Evolutionary conservation across 208 protist species (phyloP), one percentile per base, ranked within the genome.

Genomic region (Leishmania lainsoni): DNA sequence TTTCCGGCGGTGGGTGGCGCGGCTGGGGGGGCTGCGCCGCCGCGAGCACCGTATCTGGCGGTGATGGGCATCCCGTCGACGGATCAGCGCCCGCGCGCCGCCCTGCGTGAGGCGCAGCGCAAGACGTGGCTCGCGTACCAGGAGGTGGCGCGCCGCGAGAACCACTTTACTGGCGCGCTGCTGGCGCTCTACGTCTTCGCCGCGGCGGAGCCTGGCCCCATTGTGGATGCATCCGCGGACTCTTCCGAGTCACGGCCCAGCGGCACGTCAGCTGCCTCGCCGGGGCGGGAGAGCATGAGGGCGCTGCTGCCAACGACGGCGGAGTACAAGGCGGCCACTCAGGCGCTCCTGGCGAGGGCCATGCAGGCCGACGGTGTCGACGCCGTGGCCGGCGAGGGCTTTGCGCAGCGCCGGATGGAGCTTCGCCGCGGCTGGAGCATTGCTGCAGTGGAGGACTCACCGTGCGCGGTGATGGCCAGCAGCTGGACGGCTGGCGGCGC

Each of bases 121-220:
- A n/a, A 3, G 29, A 91, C 86, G 73, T 91, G 90, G 82, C 80
- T 88, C 81, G 49, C 74, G 22, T 91, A 85, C 80, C 39, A 58
- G 32, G 86, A 86, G 42, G 87, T 91, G 10, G 86, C 87, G 32
- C 84, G 75, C 42, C 48, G n/a, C 1, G 76, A 66, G 29, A 90
- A 92, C 76, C 66, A 79, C 35, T 92, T 87, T 52, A 20, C 3
- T 4, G 87, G 81, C 22, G 52, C 54, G 54, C 76, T 90, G 78
- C 70, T 90, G 17, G 70, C 78, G 42, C 78, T 89, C 26, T 93
- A 81, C 54, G 48, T 86, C 1, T 68, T 86, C 42, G 76, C 82
- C 29, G 82, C 82, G 22, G 61, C 68, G 9, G 82, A 86, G 76
- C 81, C 42, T 0, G 35, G 16, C 10, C 16, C 0, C 2, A 20